Conservation (phyloP, 2,329 filamentous ascomycete genomes). For the Davidsoniella australis region DNA sequence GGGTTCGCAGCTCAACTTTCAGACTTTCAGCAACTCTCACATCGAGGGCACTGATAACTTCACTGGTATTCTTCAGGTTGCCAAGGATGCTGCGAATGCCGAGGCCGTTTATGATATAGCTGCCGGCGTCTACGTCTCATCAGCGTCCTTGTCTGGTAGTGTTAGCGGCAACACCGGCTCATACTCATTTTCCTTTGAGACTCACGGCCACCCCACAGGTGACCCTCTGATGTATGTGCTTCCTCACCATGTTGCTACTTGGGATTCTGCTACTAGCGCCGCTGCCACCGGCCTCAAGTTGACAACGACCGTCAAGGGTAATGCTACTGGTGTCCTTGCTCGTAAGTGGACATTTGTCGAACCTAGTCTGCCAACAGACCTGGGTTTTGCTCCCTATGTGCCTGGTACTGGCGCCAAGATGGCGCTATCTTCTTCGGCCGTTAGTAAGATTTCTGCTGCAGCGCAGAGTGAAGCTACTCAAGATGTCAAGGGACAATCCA, state of each 20-base stretch:
- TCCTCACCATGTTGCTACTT: slow-evolving; percentile 68
- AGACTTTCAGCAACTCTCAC: slow-evolving; percentile 46
- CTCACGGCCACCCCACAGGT: slow-evolving; percentile 42
- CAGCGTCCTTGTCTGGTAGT: slow-evolving; percentile 46
- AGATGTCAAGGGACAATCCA: slow-evolving; percentile 54
- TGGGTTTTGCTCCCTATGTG: slow-evolving; percentile 69
- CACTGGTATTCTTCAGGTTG: slow-evolving; percentile 64
- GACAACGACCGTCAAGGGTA: slow-evolving; percentile 72
- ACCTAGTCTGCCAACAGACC: slow-evolving; percentile 47
- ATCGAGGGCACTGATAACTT: slow-evolving; percentile 52
- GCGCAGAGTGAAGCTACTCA: slow-evolving; percentile 60
- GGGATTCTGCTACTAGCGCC: slow-evolving; percentile 40
- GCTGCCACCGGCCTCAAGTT: slow-evolving; percentile 40
- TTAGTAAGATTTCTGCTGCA: slow-evolving; percentile 39
- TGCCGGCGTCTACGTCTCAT: slow-evolving; percentile 55
- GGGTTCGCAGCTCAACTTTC: slow-evolving; percentile 47
- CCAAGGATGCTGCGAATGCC: slow-evolving; percentile 49
- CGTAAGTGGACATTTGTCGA: slow-evolving; percentile 68
- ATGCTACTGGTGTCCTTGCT: slow-evolving; percentile 53
- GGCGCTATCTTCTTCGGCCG: slow-evolving; percentile 34
- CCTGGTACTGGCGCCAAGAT: slow-evolving; percentile 31
- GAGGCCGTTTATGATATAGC: slow-evolving; percentile 60
- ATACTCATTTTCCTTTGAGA: slow-evolving; percentile 61
- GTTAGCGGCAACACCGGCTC: slow-evolving; percentile 41
- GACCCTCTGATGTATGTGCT: slow-evolving; percentile 71